Evolutionary conservation across 805 yeast genomes (phyloP).

Genomic region (Saccharomycopsis schoenii): DNA sequence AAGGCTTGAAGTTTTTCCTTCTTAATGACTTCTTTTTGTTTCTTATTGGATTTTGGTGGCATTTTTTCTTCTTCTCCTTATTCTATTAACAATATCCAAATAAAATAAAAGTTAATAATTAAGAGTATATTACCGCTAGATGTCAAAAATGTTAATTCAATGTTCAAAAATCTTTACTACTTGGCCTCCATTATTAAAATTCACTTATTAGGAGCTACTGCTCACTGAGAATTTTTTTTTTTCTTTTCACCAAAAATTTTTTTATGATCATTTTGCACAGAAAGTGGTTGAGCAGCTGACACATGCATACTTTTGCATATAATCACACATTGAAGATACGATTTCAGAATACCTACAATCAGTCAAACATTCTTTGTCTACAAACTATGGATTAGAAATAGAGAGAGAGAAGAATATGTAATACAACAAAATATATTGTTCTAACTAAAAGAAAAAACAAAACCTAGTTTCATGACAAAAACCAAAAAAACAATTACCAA

Average conservation of each 20-base stretch:
- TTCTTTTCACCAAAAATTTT: background rate
- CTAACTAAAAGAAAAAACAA: no score
- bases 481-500: no score
- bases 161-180: no score
- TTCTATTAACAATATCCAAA: background rate
- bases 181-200: no score
- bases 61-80: background rate
- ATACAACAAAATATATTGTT: no score
- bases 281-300: background rate
- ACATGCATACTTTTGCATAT: background rate
- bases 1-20: slow-evolving; percentile 85
- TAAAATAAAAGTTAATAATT: no score
- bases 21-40: slow-evolving; percentile 34
- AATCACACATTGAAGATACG: background rate
- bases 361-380: background rate
- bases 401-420: background rate
- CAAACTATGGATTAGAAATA: background rate
- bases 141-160: no score
- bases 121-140: background rate
- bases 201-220: no score
- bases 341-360: no score
- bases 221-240: background rate
- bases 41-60: slow-evolving; percentile 6
- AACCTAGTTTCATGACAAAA: no score
- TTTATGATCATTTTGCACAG: background rate